A percentile compares a stretch with the other conserved stretches of the same genome.
These are phyloP conservation scores for Olyra latifolia DNA, from an alignment of 176 grass and related monocot species.

Conservation along the genomic window DNA sequence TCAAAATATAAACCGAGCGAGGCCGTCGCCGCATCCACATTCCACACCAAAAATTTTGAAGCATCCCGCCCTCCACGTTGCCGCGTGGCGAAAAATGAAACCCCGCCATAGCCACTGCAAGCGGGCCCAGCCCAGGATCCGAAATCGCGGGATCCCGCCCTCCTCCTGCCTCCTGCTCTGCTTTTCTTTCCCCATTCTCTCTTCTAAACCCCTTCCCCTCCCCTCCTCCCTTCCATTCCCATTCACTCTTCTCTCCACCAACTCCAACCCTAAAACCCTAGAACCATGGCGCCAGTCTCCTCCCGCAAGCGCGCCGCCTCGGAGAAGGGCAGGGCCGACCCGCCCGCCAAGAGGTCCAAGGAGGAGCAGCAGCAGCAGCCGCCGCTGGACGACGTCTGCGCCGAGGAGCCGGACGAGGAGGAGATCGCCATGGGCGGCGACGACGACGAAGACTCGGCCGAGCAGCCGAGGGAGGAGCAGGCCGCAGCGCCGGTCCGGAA, in stretches of 20 bases:
- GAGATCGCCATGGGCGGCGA: constrained; percentile 40
- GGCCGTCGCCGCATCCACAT: too few relatives aligned
- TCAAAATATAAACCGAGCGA: too few relatives aligned
- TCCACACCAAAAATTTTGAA: too few relatives aligned
- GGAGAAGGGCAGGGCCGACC: not conserved
- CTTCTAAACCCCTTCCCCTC: not conserved
- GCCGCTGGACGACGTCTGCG: constrained; percentile 22
- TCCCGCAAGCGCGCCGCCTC: constrained; percentile 6
- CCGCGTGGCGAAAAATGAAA: too few relatives aligned
- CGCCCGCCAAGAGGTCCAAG: constrained; percentile 12
- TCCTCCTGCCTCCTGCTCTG: too few relatives aligned
- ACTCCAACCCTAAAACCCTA: not conserved
- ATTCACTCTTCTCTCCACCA: too few relatives aligned
- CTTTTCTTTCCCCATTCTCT: too few relatives aligned
- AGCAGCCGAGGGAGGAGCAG: not conserved
- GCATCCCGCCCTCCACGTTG: too few relatives aligned
- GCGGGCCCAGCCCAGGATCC: too few relatives aligned
- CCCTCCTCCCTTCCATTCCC: not conserved
- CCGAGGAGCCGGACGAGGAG: constrained; percentile 29
- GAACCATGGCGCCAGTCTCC: not conserved
- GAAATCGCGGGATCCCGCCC: too few relatives aligned
- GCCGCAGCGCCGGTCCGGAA: not conserved
- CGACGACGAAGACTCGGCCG: not conserved
- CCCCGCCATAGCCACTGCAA: too few relatives aligned
- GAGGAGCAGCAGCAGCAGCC: not conserved